phyloP scores from a whole-genome alignment of 495 filamentous ascomycete species.

The Xylaria bambusicola region DNA sequence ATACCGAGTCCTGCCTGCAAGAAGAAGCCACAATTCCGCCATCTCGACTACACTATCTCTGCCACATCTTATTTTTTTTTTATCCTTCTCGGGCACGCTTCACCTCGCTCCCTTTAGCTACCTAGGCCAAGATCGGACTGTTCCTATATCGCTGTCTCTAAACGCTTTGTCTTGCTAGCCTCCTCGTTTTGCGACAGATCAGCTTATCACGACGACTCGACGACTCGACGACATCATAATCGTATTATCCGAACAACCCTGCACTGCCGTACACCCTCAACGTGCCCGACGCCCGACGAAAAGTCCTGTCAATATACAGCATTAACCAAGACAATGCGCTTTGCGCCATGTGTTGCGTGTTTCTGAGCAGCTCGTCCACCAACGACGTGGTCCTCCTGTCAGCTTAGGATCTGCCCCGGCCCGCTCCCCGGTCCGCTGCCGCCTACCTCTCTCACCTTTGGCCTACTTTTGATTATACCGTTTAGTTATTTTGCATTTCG shows the following conservation, averaged over 20 bases:
- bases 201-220: background rate
- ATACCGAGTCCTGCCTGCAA: background rate
- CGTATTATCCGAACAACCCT: constrained; percentile 3
- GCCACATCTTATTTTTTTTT: constrained; percentile 11
- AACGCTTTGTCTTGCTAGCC: constrained; percentile 2
- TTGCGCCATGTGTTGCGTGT: constrained; percentile 28
- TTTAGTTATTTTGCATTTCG: constrained; percentile 4
- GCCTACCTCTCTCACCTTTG: constrained; percentile 4
- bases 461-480: background rate
- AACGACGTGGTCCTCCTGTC: constrained; percentile 28
- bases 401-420: constrained; percentile 20
- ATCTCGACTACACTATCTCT: constrained; percentile 11
- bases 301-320: constrained; percentile 22
- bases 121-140: background rate
- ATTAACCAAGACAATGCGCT: constrained; percentile 17
- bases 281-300: constrained; percentile 2
- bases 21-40: constrained; percentile 15
- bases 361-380: constrained; percentile 26
- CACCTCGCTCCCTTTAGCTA: constrained; percentile 4
- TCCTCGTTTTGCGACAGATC: constrained; percentile 9
- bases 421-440: constrained; percentile 5
- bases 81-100: constrained; percentile 2
- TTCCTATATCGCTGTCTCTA: background rate
- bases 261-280: constrained; percentile 5
- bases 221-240: background rate